phyloP scores from a whole-genome alignment of 805 yeast species.

The Metschnikowia peoriensis region DNA sequence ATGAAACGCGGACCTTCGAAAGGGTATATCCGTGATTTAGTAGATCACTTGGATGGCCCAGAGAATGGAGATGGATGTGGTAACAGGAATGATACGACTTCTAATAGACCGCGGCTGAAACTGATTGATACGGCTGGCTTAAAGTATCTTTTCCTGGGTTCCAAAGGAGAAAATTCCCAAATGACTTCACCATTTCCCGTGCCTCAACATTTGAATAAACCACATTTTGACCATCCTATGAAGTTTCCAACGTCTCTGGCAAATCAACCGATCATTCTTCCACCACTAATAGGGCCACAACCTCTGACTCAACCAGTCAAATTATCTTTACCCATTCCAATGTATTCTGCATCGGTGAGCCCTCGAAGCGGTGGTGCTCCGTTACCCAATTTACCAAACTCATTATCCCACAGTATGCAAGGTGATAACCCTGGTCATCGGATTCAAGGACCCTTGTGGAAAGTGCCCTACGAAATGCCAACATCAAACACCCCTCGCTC shows the following conservation, averaged over 20 bases:
- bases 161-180: neutral
- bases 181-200: conserved; percentile 11
- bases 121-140: conserved; percentile 14
- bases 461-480: conserved; percentile 61
- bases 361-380: conserved; percentile 3
- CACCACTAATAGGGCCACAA: conserved; percentile 17
- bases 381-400: conserved; percentile 2
- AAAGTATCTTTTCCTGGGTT: neutral
- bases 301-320: conserved; percentile 15
- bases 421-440: conserved; percentile 21
- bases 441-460: conserved; percentile 53
- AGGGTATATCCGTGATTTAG: conserved; percentile 54
- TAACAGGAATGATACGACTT: neutral
- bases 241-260: conserved; percentile 11
- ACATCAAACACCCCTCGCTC: conserved; percentile 16
- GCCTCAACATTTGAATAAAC: conserved; percentile 10
- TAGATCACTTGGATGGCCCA: conserved; percentile 31
- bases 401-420: neutral
- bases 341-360: conserved; percentile 7
- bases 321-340: conserved; percentile 9
- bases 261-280: conserved; percentile 18
- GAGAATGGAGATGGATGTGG: neutral
- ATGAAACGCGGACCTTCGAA: conserved; percentile 78
- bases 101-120: conserved; percentile 16
- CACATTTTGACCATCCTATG: conserved; percentile 12